Base-by-base conservation (phyloP, 257 asterid genomes). In the Vinca minor region DNA sequence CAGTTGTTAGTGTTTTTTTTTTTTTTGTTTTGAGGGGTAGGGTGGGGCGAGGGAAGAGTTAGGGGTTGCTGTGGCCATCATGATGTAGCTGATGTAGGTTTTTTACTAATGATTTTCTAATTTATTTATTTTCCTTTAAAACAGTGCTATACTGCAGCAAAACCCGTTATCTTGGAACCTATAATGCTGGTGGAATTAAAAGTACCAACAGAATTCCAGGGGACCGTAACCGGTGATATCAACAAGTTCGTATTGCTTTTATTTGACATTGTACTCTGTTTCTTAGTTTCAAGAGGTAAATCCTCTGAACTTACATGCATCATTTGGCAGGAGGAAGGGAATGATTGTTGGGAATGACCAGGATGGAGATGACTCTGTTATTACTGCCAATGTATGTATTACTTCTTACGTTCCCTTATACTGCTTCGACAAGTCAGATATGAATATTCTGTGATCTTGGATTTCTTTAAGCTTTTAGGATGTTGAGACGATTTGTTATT, bases 141-240 rank as follows among this genome's bases (percentile, higher is more conserved):
- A 35, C 69, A 87, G 99, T 84, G 91, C 72, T 93, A 93, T 78
- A 15, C 80, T 4, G 68, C 73, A 13, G 94, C 95, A 47, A 90
- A 82, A 69, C 99, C 99, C 68, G 93, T 86, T 63, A 93, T 93
- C 70, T 73, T 93, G 87, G 99, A 89, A 77, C 99, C 99, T 36
- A 82, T 93, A 67, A 93, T 93, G 99, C 65, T 85, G 78, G 97
- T 93, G 69, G 99, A 93, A 64, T 54, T 93, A 26, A 89, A 87
- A 80, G 88, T 79, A 68, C 96, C 97, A 17, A 55, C 94, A 45
- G 97, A 93, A 69, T 93, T 93, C 73, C 97, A 89, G 78, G 99
- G 99, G 71, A 67, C 92, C 14, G 94, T 93, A 61, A 89, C 90
- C 15, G 97, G 99, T 62, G 99, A 93, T 83, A 85, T 93, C 39